Conservation (phyloP, 306 rosid species). For the Castanea sativa region DNA sequence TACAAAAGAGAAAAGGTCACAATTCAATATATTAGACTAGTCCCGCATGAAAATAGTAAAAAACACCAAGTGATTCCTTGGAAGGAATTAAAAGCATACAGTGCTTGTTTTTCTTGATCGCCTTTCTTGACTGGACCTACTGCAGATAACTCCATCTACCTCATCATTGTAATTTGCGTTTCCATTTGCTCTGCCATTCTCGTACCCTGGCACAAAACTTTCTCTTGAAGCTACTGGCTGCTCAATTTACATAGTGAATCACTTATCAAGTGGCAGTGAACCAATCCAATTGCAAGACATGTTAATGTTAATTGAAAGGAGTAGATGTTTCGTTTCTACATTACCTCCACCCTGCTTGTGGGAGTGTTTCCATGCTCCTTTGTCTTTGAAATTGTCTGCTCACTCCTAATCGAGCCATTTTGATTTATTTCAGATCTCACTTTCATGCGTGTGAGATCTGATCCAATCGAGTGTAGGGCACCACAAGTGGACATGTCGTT, state of each 20-base stretch:
- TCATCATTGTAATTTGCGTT: slow-evolving; percentile 47
- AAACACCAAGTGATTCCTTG: neutral
- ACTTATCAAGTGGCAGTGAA: slow-evolving; percentile 1
- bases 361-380: slow-evolving; percentile 68
- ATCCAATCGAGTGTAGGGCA: slow-evolving; percentile 79
- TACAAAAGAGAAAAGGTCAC: slow-evolving; percentile 26
- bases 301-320: neutral
- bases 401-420: slow-evolving; percentile 46
- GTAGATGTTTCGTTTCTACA: neutral
- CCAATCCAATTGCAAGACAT: neutral
- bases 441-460: slow-evolving; percentile 92
- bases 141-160: slow-evolving; percentile 45
- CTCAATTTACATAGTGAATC: neutral
- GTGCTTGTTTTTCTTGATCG: slow-evolving; percentile 88
- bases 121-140: slow-evolving; percentile 61
- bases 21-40: neutral
- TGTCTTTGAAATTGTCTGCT: slow-evolving; percentile 42
- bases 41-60: neutral
- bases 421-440: slow-evolving; percentile 48
- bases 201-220: slow-evolving; percentile 63
- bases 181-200: slow-evolving; percentile 43
- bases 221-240: slow-evolving; percentile 90
- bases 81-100: slow-evolving; percentile 39
- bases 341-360: slow-evolving; percentile 66
- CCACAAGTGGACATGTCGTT: slow-evolving; percentile 79